These are phyloP conservation scores for Beauveria australis DNA, from an alignment of 2,329 filamentous ascomycete species.

Conservation along the genomic window DNA sequence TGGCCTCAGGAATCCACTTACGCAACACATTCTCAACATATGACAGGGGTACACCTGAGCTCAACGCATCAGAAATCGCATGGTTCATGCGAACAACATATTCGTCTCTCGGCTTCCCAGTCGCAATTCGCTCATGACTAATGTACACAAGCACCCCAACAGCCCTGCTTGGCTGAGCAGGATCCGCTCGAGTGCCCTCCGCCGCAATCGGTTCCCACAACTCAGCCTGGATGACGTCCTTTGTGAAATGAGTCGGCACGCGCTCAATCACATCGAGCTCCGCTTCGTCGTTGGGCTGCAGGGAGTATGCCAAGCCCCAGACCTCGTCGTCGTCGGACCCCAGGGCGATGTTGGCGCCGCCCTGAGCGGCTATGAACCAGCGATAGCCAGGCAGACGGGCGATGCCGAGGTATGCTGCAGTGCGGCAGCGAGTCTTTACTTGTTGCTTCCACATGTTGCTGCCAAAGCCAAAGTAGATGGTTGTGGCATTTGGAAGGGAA, in stretches of 20 bases:
- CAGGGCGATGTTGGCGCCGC: not conserved
- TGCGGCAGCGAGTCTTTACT: conserved; percentile 1
- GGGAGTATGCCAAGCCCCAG: not conserved
- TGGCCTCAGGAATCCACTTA: not conserved
- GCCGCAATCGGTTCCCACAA: not conserved
- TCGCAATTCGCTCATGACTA: not conserved
- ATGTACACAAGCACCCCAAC: not conserved
- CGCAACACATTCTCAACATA: conserved; percentile 1
- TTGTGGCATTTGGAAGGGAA: not conserved
- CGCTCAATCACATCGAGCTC: not conserved
- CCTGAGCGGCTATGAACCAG: conserved; percentile 2
- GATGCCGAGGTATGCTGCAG: not conserved
- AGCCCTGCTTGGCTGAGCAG: not conserved
- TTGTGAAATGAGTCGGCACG: not conserved
- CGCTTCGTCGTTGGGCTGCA: not conserved
- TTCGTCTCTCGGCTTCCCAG: not conserved
- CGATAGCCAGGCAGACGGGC: not conserved
- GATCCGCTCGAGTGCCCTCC: not conserved
- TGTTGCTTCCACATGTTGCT: conserved; percentile 5
- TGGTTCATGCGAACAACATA: conserved; percentile 3
- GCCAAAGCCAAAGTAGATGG: not conserved
- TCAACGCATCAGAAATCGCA: not conserved
- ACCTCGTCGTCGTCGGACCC: not conserved
- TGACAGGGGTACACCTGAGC: not conserved
- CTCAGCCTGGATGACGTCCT: not conserved